phyloP scores from a whole-genome alignment of 805 yeast genomes.

The Zygotorulaspora chibaensis region DNA sequence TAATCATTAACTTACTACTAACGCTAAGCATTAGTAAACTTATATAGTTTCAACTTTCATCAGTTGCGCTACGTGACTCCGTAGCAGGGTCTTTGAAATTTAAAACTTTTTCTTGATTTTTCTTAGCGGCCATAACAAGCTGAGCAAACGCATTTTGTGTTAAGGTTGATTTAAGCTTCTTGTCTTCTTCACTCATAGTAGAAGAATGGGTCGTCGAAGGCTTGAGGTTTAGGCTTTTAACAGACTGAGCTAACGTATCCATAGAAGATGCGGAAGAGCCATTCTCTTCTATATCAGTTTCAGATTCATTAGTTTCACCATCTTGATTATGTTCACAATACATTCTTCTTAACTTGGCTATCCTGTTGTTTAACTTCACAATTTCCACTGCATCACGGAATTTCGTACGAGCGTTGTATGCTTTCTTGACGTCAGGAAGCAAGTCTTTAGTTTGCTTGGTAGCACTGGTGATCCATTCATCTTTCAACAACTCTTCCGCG shows the following conservation, averaged over 20 bases:
- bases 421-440: constrained; percentile 73
- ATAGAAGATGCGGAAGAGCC: constrained; percentile 7
- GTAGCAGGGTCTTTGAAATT: constrained; percentile 19
- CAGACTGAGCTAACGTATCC: constrained; percentile 19
- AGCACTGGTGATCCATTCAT: constrained; percentile 67
- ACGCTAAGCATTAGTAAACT: too few relatives aligned
- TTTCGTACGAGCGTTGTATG: constrained; percentile 78
- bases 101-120: constrained; percentile 46
- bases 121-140: constrained; percentile 63
- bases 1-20: too few relatives aligned
- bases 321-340: constrained; percentile 40
- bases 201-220: constrained; percentile 5
- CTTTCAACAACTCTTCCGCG: constrained; percentile 55
- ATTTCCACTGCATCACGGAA: constrained; percentile 82
- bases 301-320: constrained; percentile 32
- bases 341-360: constrained; percentile 61
- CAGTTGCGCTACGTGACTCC: neutral
- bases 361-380: constrained; percentile 75
- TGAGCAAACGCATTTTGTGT: constrained; percentile 61
- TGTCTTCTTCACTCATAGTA: constrained; percentile 8
- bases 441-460: constrained; percentile 56
- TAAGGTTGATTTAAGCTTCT: constrained; percentile 37
- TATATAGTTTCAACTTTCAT: neutral
- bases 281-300: constrained; percentile 31
- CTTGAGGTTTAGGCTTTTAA: constrained; percentile 14